These are phyloP conservation scores for Hippophae gyantsensis DNA, from an alignment of 306 rosid species.

Conservation along the genomic window DNA sequence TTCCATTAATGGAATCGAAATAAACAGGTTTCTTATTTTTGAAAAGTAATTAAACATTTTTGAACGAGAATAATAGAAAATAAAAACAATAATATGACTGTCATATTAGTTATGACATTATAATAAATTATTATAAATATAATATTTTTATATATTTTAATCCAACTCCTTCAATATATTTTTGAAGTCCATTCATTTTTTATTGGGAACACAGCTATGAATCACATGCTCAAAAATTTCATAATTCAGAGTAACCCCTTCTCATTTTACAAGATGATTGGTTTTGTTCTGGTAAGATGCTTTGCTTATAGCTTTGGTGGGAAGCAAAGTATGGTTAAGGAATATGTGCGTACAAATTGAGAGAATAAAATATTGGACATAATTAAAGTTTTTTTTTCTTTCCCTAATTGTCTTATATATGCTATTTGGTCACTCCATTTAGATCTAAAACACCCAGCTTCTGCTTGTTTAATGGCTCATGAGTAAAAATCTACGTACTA, in stretches of 20 bases:
- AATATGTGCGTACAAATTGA: neutral
- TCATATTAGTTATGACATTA: no score
- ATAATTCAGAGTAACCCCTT: neutral
- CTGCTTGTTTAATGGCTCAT: conserved; percentile 6
- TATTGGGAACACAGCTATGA: neutral
- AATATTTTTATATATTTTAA: no score
- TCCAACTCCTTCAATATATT: no score
- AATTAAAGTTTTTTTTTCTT: neutral
- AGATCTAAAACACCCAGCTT: neutral
- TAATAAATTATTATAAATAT: no score
- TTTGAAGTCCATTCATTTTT: no score
- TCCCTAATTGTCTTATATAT: no score
- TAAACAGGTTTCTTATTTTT: no score
- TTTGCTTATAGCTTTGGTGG: neutral
- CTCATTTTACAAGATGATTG: neutral
- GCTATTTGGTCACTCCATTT: no score
- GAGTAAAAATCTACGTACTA: neutral
- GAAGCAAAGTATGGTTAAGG: neutral
- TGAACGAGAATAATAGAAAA: no score
- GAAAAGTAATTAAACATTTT: no score
- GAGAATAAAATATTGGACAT: neutral
- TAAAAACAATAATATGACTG: no score
- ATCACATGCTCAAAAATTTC: neutral
- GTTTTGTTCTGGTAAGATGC: neutral
- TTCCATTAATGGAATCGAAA: no score